Evolutionary conservation across 768 basidiomycete species (phyloP).

Genomic region (Pleurotus sapidus): DNA sequence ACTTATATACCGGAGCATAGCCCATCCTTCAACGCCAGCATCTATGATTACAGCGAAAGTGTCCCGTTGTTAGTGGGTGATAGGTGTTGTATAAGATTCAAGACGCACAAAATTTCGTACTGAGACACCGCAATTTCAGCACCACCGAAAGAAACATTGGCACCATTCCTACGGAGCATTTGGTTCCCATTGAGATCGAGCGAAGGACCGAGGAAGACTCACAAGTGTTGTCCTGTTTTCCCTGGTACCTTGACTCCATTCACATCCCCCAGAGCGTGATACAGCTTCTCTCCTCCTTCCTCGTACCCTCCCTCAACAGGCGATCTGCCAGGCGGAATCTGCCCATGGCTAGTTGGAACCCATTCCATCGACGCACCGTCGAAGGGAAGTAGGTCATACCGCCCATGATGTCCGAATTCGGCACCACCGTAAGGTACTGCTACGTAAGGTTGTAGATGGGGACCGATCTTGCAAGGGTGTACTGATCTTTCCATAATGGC

Average conservation of each 20-base stretch:
- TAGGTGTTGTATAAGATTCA: neutral
- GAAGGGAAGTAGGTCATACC: slow-evolving; percentile 77
- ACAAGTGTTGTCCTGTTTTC: slow-evolving; percentile 66
- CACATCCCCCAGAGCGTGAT: slow-evolving; percentile 59
- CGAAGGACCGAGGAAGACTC: slow-evolving; percentile 6
- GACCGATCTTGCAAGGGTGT: slow-evolving; percentile 82
- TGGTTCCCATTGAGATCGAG: neutral
- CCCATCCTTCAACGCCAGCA: neutral
- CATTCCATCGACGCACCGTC: slow-evolving; percentile 69
- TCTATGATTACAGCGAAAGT: neutral
- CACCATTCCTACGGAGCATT: slow-evolving; percentile 31
- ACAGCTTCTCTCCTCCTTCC: slow-evolving; percentile 60
- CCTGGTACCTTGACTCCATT: slow-evolving; percentile 63
- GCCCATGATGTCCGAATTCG: slow-evolving; percentile 59
- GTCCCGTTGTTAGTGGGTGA: too few species aligned
- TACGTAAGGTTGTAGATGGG: slow-evolving; percentile 47
- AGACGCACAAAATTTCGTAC: slow-evolving; percentile 48
- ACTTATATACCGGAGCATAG: too few species aligned
- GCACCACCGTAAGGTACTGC: slow-evolving; percentile 63
- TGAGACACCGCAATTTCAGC: slow-evolving; percentile 36
- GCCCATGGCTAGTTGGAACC: slow-evolving; percentile 60
- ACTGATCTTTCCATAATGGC: slow-evolving; percentile 66
- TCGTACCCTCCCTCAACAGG: slow-evolving; percentile 79
- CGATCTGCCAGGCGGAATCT: slow-evolving; percentile 50
- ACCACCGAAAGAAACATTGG: slow-evolving; percentile 45